Base-by-base conservation (phyloP, 331 rosid genomes). In the Rosa hybrid region DNA sequence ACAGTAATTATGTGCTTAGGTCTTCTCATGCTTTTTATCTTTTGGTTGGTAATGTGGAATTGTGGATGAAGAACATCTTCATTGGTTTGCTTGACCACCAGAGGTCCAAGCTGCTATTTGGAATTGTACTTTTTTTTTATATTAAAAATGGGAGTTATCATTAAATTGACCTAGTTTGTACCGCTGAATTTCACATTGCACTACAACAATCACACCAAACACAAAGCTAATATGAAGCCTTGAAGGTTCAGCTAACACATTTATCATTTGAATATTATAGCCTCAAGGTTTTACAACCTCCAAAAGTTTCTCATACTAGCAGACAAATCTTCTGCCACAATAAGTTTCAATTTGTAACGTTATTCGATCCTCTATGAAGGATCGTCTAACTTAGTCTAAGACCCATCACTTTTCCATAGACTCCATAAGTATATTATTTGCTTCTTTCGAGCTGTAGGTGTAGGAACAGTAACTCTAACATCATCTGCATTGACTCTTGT, bases 401-500 rank as follows among this genome's bases (percentile, higher is more conserved):
- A 82, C 98, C 92, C 83, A 92, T 77, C 63, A 94, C 97, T 91
- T 92, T 78, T 97, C 98, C 98, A 94, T 92, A 84, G 92, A 94
- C 81, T 94, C 98, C 90, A 94, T 86, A 73, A 94, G 98, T 75
- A 92, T 98, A 21, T 92, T 91, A 88, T 94, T 94, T 53, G 98
- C 98, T 83, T 94, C 98, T 75, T 97, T 2, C 97, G 97, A 16
- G 98, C 98, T 59, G 98, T 96, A 56, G 98, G 97, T 54, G 98
- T 98, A 68, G 98, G 97, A 48, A 94, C 98, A 34, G 90, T 84
- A 44, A 94, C 94, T 63, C 98, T 92, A 79, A 94, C 98, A 91
- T 94, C 98, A 72, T 94, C 98, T 12, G 98, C 98, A 87, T 94
- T 94, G 17, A 94, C 98, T 87, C 98, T 90, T 57, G 98, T 94